Base-by-base conservation (phyloP, 805 yeast genomes). In the Torulaspora quercuum region DNA sequence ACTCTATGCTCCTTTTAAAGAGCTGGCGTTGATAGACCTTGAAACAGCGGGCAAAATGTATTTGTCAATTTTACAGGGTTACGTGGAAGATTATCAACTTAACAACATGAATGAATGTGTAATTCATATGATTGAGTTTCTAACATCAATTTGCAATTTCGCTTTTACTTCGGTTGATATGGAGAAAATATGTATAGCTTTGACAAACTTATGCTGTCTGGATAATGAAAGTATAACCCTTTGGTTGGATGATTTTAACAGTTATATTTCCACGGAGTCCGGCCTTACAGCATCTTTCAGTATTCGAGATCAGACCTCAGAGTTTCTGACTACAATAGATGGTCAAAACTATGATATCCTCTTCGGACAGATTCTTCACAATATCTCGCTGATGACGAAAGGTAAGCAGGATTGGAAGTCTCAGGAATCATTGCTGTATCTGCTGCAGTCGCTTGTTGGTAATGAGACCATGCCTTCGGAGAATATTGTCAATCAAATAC, bases 201-300 rank as follows among this genome's bases (percentile, higher is more conserved):
- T 77, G 5, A 45, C 68, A 1, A 46, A 48, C 3, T 55, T 73
- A 6, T 57, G 77, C 5, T 50, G 59, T 7, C 49, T 80, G 8
- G 69, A 81, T 2, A 40, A 50, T 1, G 70, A 65, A 4, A 58
- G 64, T 0, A 72, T 67, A 22, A 71, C 69, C 4, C 45, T 44
- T n/a, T 84, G 80, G 69, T 55, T 59, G 3, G 66, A 63, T 2
- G 89, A 88, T 52, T 73, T 78, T 52, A 86, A 88, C 51, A 61
- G 58, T 3, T 87, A 76, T 56, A 83, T 86, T 5, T 74, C 88
- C 2, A 81, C 76, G 22, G 88, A 84, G 39, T 69, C 85, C 2
- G 95, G 87, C 1, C 68, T 88, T 20, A 63, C 80, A 0, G 63
- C 79, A 0, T 74, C 72, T 4, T 59, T 61, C 7, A 59, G 72